Evolutionary conservation across 495 filamentous ascomycete species (phyloP).

Genomic region (Aspergillus campestris): DNA sequence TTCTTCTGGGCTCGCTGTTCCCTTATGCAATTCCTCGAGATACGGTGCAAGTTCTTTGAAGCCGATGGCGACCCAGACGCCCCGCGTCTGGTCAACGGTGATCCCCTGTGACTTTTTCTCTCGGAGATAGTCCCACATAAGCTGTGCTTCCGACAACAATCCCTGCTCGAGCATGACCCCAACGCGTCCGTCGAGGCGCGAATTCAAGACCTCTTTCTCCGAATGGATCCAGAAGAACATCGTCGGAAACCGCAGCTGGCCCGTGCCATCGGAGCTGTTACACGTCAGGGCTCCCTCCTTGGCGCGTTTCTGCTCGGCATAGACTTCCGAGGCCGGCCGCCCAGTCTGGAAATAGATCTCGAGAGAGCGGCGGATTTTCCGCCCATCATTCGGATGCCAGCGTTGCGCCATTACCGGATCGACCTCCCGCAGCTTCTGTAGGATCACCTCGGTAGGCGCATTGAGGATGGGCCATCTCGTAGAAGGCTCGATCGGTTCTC

Average conservation of each 20-base stretch:
- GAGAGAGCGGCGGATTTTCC: constrained; percentile 84
- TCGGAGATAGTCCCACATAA: constrained; percentile 48
- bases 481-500: constrained; percentile 3
- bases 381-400: constrained; percentile 89
- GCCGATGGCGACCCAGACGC: constrained; percentile 94
- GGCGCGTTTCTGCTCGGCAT: constrained; percentile 56
- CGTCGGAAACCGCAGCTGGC: constrained; percentile 42
- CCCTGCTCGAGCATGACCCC: constrained; percentile 74
- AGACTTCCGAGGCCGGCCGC: constrained; percentile 75
- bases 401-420: constrained; percentile 83
- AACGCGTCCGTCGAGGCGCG: constrained; percentile 66
- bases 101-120: constrained; percentile 39
- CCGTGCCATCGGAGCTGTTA: constrained; percentile 11
- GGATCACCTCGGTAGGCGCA: constrained; percentile 57
- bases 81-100: constrained; percentile 58
- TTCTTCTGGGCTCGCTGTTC: constrained; percentile 24
- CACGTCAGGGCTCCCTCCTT: constrained; percentile 18
- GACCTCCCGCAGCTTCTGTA: constrained; percentile 63
- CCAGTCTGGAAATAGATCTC: constrained; percentile 82
- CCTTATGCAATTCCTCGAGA: constrained; percentile 42
- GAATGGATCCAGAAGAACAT: constrained; percentile 88
- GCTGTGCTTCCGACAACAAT: constrained; percentile 58
- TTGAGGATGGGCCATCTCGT: constrained; percentile 63
- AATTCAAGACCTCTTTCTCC: constrained; percentile 51
- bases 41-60: constrained; percentile 83